phyloP scores from a whole-genome alignment of 176 grass and related monocot species.

The Eleusine coracana region DNA sequence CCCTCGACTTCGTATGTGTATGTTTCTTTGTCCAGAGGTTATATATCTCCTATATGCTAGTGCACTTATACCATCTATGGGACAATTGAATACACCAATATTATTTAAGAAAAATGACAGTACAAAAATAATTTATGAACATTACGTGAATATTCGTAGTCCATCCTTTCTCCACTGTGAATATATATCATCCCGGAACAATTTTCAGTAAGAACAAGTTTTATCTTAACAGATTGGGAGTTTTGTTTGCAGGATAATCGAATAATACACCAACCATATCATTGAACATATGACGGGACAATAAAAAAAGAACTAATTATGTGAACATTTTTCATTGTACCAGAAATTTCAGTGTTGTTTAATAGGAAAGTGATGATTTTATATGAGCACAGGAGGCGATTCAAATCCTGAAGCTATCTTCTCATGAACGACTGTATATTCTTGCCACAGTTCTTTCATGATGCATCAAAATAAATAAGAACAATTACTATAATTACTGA shows the following conservation, averaged over 20 bases:
- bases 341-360: no score
- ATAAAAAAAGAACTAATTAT: no score
- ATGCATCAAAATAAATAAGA: background rate
- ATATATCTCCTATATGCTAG: slow-evolving; percentile 14
- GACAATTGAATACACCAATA: background rate
- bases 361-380: background rate
- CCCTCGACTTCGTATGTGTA: background rate
- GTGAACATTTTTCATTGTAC: no score
- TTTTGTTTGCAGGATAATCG: background rate
- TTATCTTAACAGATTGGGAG: background rate
- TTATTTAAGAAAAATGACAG: background rate
- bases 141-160: background rate
- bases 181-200: no score
- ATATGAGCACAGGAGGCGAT: background rate
- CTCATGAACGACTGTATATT: background rate
- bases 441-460: background rate
- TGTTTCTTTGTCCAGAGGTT: background rate
- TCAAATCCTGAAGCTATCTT: background rate
- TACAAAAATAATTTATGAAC: background rate
- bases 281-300: background rate
- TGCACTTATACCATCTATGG: background rate
- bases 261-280: background rate
- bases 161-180: background rate
- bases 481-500: background rate
- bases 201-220: no score